Percentiles rank a stretch among this genome's conserved stretches.
Conservation (phyloP, 257 asterid genomes). For the Solanum gracilifrons region DNA sequence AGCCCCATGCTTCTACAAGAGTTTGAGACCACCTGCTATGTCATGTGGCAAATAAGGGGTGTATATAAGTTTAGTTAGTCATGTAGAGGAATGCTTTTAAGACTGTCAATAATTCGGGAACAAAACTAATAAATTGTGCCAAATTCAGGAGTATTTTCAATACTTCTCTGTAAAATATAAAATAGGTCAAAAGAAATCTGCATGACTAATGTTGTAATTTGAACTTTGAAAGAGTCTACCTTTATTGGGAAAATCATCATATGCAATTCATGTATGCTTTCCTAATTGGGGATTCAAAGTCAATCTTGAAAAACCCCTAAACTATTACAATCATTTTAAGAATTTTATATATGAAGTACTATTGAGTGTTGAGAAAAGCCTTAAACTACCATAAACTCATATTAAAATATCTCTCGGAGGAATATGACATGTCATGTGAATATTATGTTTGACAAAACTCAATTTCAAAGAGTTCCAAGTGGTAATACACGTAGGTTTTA, state of each 20-base stretch:
- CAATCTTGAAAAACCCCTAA: neutral
- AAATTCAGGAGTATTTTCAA: no score
- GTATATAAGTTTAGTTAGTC: no score
- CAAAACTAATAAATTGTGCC: no score
- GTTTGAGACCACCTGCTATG: no score
- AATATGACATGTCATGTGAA: neutral
- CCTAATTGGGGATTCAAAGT: neutral
- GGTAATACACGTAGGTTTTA: no score
- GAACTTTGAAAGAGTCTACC: neutral
- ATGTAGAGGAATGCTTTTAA: fast-evolving
- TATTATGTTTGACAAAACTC: neutral
- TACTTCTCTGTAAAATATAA: no score
- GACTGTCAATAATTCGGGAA: fast-evolving
- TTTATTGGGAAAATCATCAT: neutral
- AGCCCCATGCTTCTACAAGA: fast-evolving
- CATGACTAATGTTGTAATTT: neutral
- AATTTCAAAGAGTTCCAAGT: no score
- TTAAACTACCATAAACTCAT: no score
- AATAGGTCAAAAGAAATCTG: neutral
- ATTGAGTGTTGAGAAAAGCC: no score
- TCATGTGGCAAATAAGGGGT: fast-evolving
- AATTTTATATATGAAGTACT: no score
- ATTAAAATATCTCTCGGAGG: neutral
- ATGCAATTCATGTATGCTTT: neutral
- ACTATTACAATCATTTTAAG: neutral